Percentiles rank a stretch among this genome's conserved stretches.
phyloP scores from a whole-genome alignment of 306 rosid genomes.

The Spatholobus suberectus region DNA sequence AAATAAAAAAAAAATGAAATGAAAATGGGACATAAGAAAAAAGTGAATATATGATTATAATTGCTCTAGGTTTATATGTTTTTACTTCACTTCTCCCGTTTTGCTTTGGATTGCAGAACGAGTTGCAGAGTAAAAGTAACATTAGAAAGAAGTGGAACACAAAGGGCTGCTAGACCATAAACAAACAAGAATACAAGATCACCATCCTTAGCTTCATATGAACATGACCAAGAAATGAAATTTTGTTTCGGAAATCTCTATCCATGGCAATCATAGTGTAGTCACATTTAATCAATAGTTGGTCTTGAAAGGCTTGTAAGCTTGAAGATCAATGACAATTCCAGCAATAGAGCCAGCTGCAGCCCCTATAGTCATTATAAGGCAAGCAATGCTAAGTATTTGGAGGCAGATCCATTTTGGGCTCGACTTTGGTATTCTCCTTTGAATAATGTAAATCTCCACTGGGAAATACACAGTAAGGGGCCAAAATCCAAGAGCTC shows the following conservation, averaged over 20 bases:
- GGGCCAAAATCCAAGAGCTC: conserved; percentile 89
- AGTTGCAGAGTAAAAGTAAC: neutral
- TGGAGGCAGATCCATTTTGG: conserved; percentile 73
- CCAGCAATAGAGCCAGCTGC: conserved; percentile 79
- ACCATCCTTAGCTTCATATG: conserved; percentile 1
- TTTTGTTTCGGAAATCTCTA: neutral
- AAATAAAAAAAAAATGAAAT: no score
- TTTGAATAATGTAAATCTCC: conserved; percentile 75
- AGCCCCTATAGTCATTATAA: conserved; percentile 64
- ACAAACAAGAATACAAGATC: no score
- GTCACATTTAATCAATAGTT: conserved; percentile 45
- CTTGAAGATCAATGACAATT: conserved; percentile 52
- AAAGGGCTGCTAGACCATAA: neutral
- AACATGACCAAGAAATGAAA: neutral
- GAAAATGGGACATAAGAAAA: no score
- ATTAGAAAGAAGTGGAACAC: neutral
- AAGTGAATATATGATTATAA: no score
- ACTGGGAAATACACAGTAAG: conserved; percentile 79
- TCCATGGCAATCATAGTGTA: conserved; percentile 8
- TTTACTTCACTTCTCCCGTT: neutral
- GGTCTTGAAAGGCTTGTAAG: conserved; percentile 62
- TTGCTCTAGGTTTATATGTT: neutral
- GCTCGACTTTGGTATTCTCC: conserved; percentile 72
- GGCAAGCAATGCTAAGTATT: conserved; percentile 63
- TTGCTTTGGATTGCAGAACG: neutral